Evolutionary conservation across 169 alveolate species (phyloP).

Genomic region (Cryptosporidium meleagridis): DNA sequence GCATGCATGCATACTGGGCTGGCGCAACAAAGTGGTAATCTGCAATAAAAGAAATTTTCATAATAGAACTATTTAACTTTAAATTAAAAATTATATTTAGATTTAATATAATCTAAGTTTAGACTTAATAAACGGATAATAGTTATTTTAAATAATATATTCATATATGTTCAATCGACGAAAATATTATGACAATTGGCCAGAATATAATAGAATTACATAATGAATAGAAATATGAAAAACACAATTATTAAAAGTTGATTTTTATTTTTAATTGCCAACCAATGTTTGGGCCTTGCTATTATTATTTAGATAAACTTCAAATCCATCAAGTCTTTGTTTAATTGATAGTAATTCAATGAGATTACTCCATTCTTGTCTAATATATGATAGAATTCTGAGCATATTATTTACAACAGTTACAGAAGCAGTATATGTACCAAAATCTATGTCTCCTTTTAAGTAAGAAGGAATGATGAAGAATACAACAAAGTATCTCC

Average conservation of each 20-base stretch:
- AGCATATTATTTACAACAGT: conserved; percentile 45
- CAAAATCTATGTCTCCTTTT: conserved; percentile 43
- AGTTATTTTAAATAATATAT: too few species aligned
- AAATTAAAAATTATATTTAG: background rate
- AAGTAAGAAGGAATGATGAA: conserved; percentile 45
- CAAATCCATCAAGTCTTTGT: conserved; percentile 64
- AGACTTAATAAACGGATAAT: background rate
- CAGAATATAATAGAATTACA: too few species aligned
- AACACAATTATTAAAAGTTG: background rate
- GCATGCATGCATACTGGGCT: background rate
- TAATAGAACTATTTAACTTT: too few species aligned
- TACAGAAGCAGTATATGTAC: conserved; percentile 50
- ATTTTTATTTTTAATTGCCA: background rate
- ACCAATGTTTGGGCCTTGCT: background rate
- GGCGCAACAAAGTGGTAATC: too few species aligned
- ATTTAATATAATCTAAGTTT: too few species aligned
- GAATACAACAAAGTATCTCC: conserved; percentile 26
- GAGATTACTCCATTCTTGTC: conserved; percentile 67
- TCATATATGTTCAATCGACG: too few species aligned
- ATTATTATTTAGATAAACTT: conserved; percentile 7
- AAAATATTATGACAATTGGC: too few species aligned
- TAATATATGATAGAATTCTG: conserved; percentile 44
- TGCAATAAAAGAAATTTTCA: background rate
- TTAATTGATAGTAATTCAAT: conserved; percentile 54
- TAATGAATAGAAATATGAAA: too few species aligned